A percentile compares a stretch with the other conserved stretches of the same genome.
phyloP scores from a whole-genome alignment of 2,329 filamentous ascomycete genomes.

The Aspergillus thermomutatus region DNA sequence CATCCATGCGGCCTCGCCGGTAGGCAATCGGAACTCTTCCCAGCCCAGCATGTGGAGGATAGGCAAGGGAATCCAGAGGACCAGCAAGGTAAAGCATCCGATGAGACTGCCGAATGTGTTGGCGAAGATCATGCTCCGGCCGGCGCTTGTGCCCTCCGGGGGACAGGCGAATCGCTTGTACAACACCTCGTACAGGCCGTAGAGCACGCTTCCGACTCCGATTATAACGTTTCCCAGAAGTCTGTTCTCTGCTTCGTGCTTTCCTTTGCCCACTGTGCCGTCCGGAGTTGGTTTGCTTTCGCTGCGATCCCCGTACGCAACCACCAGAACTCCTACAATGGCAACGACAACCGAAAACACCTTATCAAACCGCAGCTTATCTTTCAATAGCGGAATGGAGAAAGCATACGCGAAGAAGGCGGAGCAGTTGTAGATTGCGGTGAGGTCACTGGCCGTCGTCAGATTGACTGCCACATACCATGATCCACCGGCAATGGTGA shows the following conservation, averaged over 20 bases:
- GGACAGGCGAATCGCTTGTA: slow-evolving; percentile 94
- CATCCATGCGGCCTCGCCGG: slow-evolving; percentile 73
- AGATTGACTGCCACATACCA: slow-evolving; percentile 96
- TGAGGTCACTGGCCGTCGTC: slow-evolving; percentile 89
- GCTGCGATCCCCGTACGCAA: slow-evolving; percentile 81
- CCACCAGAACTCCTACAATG: slow-evolving; percentile 85
- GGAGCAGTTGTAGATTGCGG: slow-evolving; percentile 98
- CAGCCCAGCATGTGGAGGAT: slow-evolving; percentile 74
- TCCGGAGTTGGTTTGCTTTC: slow-evolving; percentile 45
- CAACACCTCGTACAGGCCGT: slow-evolving; percentile 94
- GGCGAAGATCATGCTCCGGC: slow-evolving; percentile 93
- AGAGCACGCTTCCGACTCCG: slow-evolving; percentile 83
- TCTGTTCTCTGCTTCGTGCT: slow-evolving; percentile 61
- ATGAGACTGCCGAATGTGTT: slow-evolving; percentile 89
- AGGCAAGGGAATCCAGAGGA: slow-evolving; percentile 90
- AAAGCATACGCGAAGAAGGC: slow-evolving; percentile 99
- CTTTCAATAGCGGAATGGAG: slow-evolving; percentile 82
- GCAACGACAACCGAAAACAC: slow-evolving; percentile 81
- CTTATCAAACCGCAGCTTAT: slow-evolving; percentile 81
- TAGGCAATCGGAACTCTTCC: slow-evolving; percentile 80
- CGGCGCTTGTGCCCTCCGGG: slow-evolving; percentile 77
- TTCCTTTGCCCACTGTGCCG: slow-evolving; percentile 37
- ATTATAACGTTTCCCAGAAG: slow-evolving; percentile 88
- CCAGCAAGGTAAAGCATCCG: slow-evolving; percentile 76
- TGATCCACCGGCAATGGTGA: slow-evolving; percentile 85